Evolutionary conservation across 2,329 filamentous ascomycete species (phyloP).

Genomic region (Aspergillus tanneri): DNA sequence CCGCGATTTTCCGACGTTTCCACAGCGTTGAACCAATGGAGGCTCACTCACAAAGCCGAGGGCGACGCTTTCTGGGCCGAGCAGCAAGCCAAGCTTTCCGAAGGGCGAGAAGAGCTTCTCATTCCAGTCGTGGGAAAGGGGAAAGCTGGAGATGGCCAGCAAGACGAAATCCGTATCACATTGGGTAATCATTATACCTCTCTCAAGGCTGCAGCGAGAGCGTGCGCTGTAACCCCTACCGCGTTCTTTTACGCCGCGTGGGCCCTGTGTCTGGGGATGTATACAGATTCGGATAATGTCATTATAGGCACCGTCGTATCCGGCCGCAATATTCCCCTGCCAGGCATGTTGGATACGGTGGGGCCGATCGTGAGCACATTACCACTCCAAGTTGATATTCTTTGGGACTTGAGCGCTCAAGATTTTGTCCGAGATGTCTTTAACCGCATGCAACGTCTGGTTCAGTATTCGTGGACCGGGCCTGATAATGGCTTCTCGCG

Average conservation of each 20-base stretch:
- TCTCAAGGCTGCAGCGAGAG: constrained; percentile 1
- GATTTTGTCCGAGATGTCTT: too few relatives aligned
- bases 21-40: too few relatives aligned
- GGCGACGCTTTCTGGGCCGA: too few relatives aligned
- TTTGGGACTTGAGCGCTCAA: too few relatives aligned
- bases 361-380: constrained; percentile 39
- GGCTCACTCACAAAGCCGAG: too few relatives aligned
- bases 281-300: constrained; percentile 1
- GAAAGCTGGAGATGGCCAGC: not conserved
- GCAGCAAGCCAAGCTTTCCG: too few relatives aligned
- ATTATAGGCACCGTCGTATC: constrained; percentile 11
- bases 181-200: too few relatives aligned
- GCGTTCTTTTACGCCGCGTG: constrained; percentile 10
- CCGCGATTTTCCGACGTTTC: not conserved
- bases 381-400: constrained; percentile 20
- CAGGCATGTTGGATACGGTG: constrained; percentile 23
- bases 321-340: constrained; percentile 9
- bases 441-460: too few relatives aligned
- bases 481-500: too few relatives aligned
- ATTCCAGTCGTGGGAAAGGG: not conserved
- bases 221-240: constrained; percentile 3
- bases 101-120: too few relatives aligned
- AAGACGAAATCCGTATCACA: not conserved
- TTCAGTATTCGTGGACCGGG: too few relatives aligned
- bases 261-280: constrained; percentile 6